A percentile compares a stretch with the other conserved stretches of the same genome.
These are phyloP conservation scores for Boletus calvinii DNA, from an alignment of 1,284 basidiomycete species.

Conservation along the genomic window DNA sequence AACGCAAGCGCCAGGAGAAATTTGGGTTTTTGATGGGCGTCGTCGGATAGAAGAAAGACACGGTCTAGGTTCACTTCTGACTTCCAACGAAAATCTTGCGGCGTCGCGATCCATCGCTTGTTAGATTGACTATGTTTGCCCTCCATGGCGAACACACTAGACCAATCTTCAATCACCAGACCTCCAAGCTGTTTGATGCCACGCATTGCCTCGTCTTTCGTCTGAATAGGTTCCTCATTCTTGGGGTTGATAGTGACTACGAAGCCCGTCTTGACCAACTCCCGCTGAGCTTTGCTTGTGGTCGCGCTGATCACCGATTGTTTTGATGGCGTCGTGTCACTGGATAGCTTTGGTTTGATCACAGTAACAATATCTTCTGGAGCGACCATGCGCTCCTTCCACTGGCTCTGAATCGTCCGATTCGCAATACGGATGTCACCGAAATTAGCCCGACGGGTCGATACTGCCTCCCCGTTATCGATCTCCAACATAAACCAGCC, in stretches of 20 bases:
- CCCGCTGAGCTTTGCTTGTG: slow-evolving; percentile 35
- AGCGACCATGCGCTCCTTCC: slow-evolving; percentile 50
- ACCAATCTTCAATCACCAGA: slow-evolving; percentile 62
- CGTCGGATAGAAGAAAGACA: slow-evolving; percentile 69
- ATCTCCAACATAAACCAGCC: slow-evolving; percentile 40
- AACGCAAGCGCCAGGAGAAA: slow-evolving; percentile 79
- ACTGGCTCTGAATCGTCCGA: slow-evolving; percentile 47
- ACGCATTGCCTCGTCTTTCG: slow-evolving; percentile 41
- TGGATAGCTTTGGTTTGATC: slow-evolving; percentile 31
- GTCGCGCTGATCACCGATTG: slow-evolving; percentile 31
- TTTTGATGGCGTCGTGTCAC: slow-evolving; percentile 46
- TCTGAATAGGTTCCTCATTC: slow-evolving; percentile 27
- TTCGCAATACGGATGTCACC: slow-evolving; percentile 46
- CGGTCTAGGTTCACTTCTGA: slow-evolving; percentile 45
- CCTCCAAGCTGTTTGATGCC: slow-evolving; percentile 59
- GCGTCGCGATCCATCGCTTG: slow-evolving; percentile 52
- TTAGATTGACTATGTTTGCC: slow-evolving; percentile 43
- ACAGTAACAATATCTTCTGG: slow-evolving; percentile 42
- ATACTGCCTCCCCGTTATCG: slow-evolving; percentile 39
- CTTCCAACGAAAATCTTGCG: slow-evolving; percentile 48
- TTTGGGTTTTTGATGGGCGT: slow-evolving; percentile 68
- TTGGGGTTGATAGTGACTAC: slow-evolving; percentile 47
- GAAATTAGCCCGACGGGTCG: slow-evolving; percentile 29
- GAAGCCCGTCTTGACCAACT: slow-evolving; percentile 48
- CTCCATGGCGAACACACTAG: slow-evolving; percentile 60